Conservation (phyloP, 306 rosid genomes). For the Cercis canadensis region DNA sequence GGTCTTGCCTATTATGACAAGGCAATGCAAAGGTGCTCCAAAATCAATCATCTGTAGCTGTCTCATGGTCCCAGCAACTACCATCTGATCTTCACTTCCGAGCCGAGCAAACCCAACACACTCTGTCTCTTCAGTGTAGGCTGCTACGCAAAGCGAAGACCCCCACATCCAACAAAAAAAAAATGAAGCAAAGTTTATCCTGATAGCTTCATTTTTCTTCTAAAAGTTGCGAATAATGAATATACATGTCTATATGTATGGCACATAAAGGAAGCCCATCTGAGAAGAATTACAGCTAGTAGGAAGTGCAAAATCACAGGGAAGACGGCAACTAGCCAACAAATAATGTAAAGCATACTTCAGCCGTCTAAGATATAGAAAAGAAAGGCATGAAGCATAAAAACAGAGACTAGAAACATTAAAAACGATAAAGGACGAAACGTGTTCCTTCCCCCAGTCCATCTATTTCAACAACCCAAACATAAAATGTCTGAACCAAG, state of each 20-base stretch:
- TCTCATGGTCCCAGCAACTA: constrained; percentile 77
- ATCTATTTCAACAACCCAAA: neutral
- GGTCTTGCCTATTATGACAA: constrained; percentile 83
- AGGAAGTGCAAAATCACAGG: neutral
- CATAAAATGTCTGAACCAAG: neutral
- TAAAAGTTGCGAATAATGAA: no score
- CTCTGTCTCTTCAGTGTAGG: constrained; percentile 62
- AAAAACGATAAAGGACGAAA: neutral
- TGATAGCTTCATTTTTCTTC: constrained; percentile 10
- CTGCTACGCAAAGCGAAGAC: constrained; percentile 48
- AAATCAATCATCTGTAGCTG: constrained; percentile 73
- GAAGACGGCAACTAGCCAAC: constrained; percentile 20
- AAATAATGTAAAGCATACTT: no score
- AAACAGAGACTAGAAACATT: neutral
- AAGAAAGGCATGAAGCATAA: neutral
- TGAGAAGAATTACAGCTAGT: neutral
- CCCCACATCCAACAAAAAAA: neutral
- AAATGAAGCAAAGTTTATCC: constrained; percentile 1
- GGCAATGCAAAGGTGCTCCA: constrained; percentile 93
- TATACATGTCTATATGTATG: neutral
- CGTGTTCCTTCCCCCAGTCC: no score
- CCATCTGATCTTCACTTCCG: constrained; percentile 85
- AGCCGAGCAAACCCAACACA: constrained; percentile 94
- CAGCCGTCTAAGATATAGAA: neutral
- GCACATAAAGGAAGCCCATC: neutral